Evolutionary conservation across 371 early-diverging fungal genomes (phyloP).

Genomic region (Mucor racemosus): DNA sequence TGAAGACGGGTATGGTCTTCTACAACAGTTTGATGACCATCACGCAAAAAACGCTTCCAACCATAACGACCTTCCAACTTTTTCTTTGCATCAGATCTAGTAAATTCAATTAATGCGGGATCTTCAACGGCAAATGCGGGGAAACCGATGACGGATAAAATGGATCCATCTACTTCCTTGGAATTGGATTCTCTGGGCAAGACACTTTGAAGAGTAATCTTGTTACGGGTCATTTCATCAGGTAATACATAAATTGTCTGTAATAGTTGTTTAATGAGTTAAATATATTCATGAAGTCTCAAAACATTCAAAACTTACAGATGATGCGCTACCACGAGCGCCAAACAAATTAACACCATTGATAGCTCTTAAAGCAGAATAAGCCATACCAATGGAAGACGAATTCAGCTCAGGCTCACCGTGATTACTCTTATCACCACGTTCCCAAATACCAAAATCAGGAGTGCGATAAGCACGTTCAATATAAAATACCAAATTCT

Average conservation of each 20-base stretch:
- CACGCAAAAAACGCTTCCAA: slow-evolving; percentile 86
- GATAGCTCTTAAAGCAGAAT: slow-evolving; percentile 86
- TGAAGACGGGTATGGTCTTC: slow-evolving; percentile 83
- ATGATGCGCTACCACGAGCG: slow-evolving; percentile 75
- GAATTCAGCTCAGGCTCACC: slow-evolving; percentile 88
- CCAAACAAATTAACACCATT: slow-evolving; percentile 89
- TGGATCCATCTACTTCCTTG: slow-evolving; percentile 90
- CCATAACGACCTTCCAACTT: slow-evolving; percentile 89
- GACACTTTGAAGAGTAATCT: slow-evolving; percentile 78
- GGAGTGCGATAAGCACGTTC: slow-evolving; percentile 84
- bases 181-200: slow-evolving; percentile 90
- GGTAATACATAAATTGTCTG: slow-evolving; percentile 84
- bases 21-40: slow-evolving; percentile 87
- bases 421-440: slow-evolving; percentile 91
- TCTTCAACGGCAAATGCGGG: slow-evolving; percentile 90
- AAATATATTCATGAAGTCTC: neutral
- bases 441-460: slow-evolving; percentile 92
- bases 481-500: slow-evolving; percentile 90
- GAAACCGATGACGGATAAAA: slow-evolving; percentile 86
- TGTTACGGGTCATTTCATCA: slow-evolving; percentile 87
- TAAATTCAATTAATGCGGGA: slow-evolving; percentile 64
- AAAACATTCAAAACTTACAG: slow-evolving; percentile 48
- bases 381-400: slow-evolving; percentile 89
- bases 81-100: slow-evolving; percentile 76
- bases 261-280: neutral